Percentiles rank a stretch among this genome's conserved stretches.
Conservation (phyloP, 2,329 filamentous ascomycete species). For the Colletotrichum tabaci region DNA sequence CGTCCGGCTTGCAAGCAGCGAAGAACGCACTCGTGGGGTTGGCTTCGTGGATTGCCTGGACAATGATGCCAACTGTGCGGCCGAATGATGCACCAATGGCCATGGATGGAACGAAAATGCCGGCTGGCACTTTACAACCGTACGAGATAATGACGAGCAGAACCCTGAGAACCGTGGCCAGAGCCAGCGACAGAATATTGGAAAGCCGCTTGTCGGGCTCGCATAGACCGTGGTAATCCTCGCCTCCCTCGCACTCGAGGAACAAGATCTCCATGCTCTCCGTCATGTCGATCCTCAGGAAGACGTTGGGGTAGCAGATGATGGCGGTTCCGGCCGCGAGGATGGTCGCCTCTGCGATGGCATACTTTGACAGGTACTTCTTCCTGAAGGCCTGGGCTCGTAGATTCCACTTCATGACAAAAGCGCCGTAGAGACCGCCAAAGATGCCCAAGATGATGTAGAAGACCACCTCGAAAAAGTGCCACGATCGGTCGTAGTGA, state of each 20-base stretch:
- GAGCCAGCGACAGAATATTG: conserved; percentile 83
- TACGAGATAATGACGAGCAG: conserved; percentile 96
- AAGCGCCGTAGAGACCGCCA: conserved; percentile 93
- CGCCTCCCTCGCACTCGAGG: conserved; percentile 88
- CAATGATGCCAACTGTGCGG: conserved; percentile 92
- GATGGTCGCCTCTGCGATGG: conserved; percentile 87
- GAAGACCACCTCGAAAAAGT: conserved; percentile 96
- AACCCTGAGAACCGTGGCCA: conserved; percentile 85
- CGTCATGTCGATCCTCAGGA: conserved; percentile 97
- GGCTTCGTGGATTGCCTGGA: conserved; percentile 88
- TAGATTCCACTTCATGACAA: conserved; percentile 98
- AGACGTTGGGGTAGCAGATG: conserved; percentile 97
- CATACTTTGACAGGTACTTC: conserved; percentile 87
- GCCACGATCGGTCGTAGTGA: conserved; percentile 94
- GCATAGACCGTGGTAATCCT: conserved; percentile 93
- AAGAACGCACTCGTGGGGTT: conserved; percentile 90
- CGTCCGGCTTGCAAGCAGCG: conserved; percentile 88
- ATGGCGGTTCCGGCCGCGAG: conserved; percentile 88
- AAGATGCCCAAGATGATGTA: conserved; percentile 93
- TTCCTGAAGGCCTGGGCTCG: conserved; percentile 93
- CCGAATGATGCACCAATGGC: conserved; percentile 96
- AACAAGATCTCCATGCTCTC: conserved; percentile 99
- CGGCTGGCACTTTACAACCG: conserved; percentile 96
- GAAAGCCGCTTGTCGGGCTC: conserved; percentile 81
- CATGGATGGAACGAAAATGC: conserved; percentile 99